Conservation (phyloP, 306 rosid genomes). For the Quercus berberidifolia region DNA sequence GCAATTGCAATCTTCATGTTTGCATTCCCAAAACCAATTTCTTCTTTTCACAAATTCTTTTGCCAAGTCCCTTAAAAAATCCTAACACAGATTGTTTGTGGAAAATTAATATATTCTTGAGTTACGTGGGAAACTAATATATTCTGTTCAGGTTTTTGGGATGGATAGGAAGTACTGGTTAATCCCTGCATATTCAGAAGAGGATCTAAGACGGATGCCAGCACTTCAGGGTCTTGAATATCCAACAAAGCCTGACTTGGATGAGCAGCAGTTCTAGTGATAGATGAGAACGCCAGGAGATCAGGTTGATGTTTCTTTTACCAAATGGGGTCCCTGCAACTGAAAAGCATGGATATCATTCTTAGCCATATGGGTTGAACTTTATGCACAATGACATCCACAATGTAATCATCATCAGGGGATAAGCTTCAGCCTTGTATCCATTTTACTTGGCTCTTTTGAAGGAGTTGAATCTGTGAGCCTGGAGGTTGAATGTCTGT, state of each 20-base stretch:
- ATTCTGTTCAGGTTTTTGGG: constrained; percentile 56
- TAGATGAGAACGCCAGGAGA: background rate
- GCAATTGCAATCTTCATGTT: background rate
- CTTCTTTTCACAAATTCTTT: background rate
- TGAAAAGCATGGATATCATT: background rate
- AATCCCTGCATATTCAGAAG: constrained; percentile 60
- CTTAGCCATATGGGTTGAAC: background rate
- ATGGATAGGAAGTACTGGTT: constrained; percentile 61
- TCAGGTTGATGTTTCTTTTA: background rate
- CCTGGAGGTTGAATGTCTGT: background rate
- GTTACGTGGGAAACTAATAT: background rate
- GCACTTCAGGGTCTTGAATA: constrained; percentile 62
- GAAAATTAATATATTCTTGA: background rate
- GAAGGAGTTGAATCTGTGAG: background rate
- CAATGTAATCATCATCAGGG: background rate
- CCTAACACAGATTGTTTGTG: background rate
- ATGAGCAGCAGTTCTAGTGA: constrained; percentile 39
- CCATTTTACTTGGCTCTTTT: background rate
- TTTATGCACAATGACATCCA: background rate
- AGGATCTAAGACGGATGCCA: constrained; percentile 52
- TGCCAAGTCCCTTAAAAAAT: background rate
- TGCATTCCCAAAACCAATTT: background rate
- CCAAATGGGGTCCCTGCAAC: background rate
- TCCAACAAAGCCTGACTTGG: constrained; percentile 44
- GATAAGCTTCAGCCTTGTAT: background rate